phyloP scores from a whole-genome alignment of 2,329 filamentous ascomycete species.

The Tolypocladium endophyticum region DNA sequence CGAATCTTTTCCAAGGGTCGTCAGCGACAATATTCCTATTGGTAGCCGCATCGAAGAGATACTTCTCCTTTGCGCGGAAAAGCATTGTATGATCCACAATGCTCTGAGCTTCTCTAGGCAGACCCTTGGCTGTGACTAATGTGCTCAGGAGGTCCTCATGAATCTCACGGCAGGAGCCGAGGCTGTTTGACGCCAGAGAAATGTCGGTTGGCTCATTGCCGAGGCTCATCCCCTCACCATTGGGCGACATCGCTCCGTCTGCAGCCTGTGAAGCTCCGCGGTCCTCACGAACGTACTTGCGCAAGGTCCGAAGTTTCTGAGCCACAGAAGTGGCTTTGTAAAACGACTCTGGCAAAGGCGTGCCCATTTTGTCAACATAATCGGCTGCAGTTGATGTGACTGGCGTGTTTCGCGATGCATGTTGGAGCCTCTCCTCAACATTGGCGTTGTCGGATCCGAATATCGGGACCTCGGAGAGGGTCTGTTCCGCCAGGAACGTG shows the following conservation, averaged over 20 bases:
- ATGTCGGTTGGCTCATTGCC: conserved; percentile 23
- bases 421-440: conserved; percentile 29
- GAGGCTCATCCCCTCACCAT: conserved; percentile 13
- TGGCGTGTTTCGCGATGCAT: conserved; percentile 24
- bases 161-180: conserved; percentile 41
- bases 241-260: conserved; percentile 14
- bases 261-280: conserved; percentile 9
- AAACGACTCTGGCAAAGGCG: conserved; percentile 30
- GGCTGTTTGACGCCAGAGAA: conserved; percentile 25
- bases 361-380: conserved; percentile 23
- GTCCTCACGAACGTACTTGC: conserved; percentile 24
- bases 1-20: conserved; percentile 62
- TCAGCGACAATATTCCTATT: conserved; percentile 61
- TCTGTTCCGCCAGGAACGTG: conserved; percentile 42
- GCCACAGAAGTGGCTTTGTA: conserved; percentile 30
- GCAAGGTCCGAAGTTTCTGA: conserved; percentile 37
- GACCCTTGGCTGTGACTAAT: conserved; percentile 31
- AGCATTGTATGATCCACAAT: conserved; percentile 48
- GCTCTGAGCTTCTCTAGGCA: conserved; percentile 40
- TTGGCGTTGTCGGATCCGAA: conserved; percentile 43
- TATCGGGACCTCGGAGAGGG: conserved; percentile 41
- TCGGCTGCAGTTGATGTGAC: conserved; percentile 22
- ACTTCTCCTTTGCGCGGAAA: conserved; percentile 48
- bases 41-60: conserved; percentile 51
- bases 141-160: conserved; percentile 44